A percentile compares a stretch with the other conserved stretches of the same genome.
Conservation (phyloP, 768 basidiomycete genomes). For the Russula vinacea region DNA sequence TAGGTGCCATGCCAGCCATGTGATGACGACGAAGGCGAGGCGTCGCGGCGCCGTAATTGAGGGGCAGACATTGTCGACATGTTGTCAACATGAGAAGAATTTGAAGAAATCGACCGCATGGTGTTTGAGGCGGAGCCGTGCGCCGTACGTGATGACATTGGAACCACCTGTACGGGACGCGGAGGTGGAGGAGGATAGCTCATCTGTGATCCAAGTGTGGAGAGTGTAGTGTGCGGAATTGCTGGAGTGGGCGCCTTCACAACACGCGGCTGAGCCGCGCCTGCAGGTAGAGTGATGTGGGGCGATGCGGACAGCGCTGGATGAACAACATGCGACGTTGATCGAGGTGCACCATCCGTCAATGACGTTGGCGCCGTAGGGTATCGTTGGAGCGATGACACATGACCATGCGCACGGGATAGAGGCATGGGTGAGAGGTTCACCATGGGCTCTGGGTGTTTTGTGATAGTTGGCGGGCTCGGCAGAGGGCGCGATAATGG, state of each 20-base stretch:
- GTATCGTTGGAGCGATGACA: not conserved
- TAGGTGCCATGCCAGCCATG: constrained; percentile 13
- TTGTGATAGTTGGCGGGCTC: constrained; percentile 21
- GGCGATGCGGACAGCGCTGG: not conserved
- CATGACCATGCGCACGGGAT: constrained; percentile 6
- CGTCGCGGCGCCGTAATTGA: constrained; percentile 18
- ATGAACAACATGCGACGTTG: constrained; percentile 6
- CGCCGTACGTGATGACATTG: constrained; percentile 3
- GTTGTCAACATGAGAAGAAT: constrained; percentile 19
- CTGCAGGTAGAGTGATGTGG: not conserved
- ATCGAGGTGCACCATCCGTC: not conserved
- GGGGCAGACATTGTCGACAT: constrained; percentile 15
- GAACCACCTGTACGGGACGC: not conserved
- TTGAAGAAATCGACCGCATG: constrained; percentile 12
- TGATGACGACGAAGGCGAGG: constrained; percentile 20
- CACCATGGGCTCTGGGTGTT: constrained; percentile 12
- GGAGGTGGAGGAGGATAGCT: constrained; percentile 1
- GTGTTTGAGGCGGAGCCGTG: not conserved
- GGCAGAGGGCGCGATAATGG: constrained; percentile 27
- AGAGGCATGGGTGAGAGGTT: constrained; percentile 11
- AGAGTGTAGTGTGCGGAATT: not conserved
- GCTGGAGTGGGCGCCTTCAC: not conserved
- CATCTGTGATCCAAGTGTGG: not conserved
- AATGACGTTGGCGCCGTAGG: not conserved
- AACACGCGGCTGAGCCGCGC: constrained; percentile 13